A percentile compares a stretch with the other conserved stretches of the same genome.
Conservation (phyloP, 257 asterid species). For the Primulina tabacum region DNA sequence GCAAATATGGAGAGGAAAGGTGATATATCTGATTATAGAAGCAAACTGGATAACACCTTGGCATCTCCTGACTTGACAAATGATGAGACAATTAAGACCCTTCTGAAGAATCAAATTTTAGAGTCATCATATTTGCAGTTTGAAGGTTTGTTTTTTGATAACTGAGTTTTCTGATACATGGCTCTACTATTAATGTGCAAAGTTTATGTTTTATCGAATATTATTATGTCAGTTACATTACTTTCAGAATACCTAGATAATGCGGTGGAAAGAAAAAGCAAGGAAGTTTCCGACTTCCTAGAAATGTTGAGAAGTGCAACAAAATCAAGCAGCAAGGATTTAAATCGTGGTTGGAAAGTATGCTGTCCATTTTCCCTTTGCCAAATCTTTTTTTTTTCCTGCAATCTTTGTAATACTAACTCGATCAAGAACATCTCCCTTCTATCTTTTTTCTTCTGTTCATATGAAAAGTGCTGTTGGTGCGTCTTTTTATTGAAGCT, state of each 20-base stretch:
- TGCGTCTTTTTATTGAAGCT: neutral
- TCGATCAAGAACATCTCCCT: neutral
- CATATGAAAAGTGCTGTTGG: neutral
- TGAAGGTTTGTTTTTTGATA: constrained; percentile 34
- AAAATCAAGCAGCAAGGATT: constrained; percentile 39
- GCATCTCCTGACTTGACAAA: constrained; percentile 44
- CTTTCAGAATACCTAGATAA: constrained; percentile 48
- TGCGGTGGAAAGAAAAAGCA: constrained; percentile 59
- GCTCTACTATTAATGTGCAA: neutral
- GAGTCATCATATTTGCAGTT: constrained; percentile 33
- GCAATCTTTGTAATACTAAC: neutral
- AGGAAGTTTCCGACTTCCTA: constrained; percentile 61
- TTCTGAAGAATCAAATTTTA: constrained; percentile 58
- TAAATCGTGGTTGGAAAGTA: constrained; percentile 71
- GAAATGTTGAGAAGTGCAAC: constrained; percentile 77
- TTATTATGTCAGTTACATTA: constrained; percentile 11
- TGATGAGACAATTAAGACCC: constrained; percentile 43
- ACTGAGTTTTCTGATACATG: neutral
- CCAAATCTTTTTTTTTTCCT: neutral
- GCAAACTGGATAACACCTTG: constrained; percentile 57
- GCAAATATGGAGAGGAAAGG: constrained; percentile 46
- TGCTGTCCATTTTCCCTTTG: constrained; percentile 15
- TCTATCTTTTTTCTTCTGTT: neutral
- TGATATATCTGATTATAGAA: constrained; percentile 53
- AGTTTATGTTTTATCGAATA: neutral